phyloP scores from a whole-genome alignment of 768 basidiomycete species.

The Lyophyllum decastes region DNA sequence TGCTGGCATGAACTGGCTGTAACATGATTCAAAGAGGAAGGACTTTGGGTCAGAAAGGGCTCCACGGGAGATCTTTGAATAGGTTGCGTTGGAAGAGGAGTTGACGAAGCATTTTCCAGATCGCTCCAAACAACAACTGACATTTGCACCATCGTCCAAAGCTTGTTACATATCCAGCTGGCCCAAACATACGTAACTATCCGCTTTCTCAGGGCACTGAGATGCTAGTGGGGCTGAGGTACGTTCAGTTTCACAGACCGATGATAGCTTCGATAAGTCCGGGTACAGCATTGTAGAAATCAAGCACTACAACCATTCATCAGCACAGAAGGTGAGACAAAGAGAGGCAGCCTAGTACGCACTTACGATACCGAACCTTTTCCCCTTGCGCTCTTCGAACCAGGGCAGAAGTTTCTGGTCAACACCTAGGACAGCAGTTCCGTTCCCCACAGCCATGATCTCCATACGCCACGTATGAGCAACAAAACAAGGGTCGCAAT shows the following conservation, averaged over 20 bases:
- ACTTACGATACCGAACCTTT: constrained; percentile 50
- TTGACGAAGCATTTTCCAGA: too few species aligned
- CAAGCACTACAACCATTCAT: constrained; percentile 38
- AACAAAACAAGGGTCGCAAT: not conserved
- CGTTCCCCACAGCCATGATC: constrained; percentile 47
- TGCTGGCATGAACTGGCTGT: too few species aligned
- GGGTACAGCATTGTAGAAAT: constrained; percentile 48
- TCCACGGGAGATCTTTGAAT: too few species aligned
- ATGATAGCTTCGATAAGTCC: constrained; percentile 48
- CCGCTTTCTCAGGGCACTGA: too few species aligned
- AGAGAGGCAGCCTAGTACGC: constrained; percentile 18
- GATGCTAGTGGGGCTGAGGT: not conserved
- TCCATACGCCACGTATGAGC: constrained; percentile 13
- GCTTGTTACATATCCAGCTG: too few species aligned
- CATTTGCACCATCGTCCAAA: too few species aligned
- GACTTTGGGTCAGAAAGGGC: too few species aligned
- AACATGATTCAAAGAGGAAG: too few species aligned
- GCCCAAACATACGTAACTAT: not conserved
- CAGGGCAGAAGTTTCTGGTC: constrained; percentile 46
- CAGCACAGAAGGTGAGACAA: not conserved
- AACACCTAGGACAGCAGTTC: constrained; percentile 37
- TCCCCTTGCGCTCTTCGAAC: constrained; percentile 40
- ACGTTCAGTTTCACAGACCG: constrained; percentile 24
- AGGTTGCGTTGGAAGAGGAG: too few species aligned
- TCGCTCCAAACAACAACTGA: too few species aligned